phyloP scores from a whole-genome alignment of 805 yeast species.

The Saturnispora galanensis region DNA sequence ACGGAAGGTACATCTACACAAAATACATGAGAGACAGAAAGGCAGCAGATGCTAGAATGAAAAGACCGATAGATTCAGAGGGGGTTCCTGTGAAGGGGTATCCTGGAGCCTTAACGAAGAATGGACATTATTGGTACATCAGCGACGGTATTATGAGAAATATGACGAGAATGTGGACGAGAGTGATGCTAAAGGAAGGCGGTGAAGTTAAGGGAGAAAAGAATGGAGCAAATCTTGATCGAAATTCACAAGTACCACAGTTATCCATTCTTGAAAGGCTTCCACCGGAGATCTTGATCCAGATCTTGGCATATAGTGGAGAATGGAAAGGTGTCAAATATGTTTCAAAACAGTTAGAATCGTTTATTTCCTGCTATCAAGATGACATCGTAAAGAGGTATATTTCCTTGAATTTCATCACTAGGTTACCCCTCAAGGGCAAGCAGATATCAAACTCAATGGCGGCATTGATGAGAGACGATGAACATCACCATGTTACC shows the following conservation, averaged over 20 bases:
- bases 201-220: background rate
- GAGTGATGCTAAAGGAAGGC: background rate
- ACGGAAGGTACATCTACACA: slow-evolving; percentile 5
- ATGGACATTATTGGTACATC: slow-evolving; percentile 2
- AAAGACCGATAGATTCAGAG: slow-evolving; percentile 1
- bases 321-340: slow-evolving; percentile 8
- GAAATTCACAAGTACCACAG: too few relatives aligned
- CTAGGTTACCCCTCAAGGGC: slow-evolving; percentile 1
- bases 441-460: background rate
- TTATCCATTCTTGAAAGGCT: slow-evolving; percentile 2
- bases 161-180: slow-evolving; percentile 1
- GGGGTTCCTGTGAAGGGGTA: background rate
- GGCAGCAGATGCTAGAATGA: background rate
- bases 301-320: slow-evolving; percentile 10
- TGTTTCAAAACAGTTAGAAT: slow-evolving; percentile 8
- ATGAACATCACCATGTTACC: slow-evolving; percentile 10
- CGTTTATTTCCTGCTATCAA: slow-evolving; percentile 9
- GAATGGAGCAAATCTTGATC: too few relatives aligned
- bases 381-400: slow-evolving; percentile 1
- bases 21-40: background rate
- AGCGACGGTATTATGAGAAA: background rate
- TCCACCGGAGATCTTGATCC: slow-evolving; percentile 13
- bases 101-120: slow-evolving; percentile 1
- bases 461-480: slow-evolving; percentile 5
- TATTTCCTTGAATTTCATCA: slow-evolving; percentile 7